Evolutionary conservation across 2,329 filamentous ascomycete genomes (phyloP), one percentile per base, ranked within the genome.

Genomic region (Sordariomycetes sp.): DNA sequence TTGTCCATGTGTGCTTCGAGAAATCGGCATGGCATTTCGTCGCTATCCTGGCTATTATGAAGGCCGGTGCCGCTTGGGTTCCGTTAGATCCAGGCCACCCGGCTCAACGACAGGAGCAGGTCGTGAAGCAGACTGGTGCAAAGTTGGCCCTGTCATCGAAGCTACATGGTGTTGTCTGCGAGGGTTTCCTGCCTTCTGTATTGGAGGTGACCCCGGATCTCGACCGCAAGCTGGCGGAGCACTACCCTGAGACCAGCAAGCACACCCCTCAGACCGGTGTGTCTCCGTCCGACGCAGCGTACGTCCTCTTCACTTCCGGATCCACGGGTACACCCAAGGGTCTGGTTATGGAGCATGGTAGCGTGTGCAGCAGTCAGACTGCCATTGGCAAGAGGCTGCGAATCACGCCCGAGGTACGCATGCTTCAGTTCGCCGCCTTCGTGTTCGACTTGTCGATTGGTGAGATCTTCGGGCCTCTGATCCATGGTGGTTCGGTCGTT

Each of bases 1-100:
- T 55, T 6, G 58, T 71, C 10, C 64, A 66, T 2, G 50, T 69
- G 11, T 67, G 63, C 42, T 38, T 38, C 23, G 32, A 38, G 17
- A 38, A 38, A 24, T 33, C 32, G 7, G 20, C 16, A 15, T 38
- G 36, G 36, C 11, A 17, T 16, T 21, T 34, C 15, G 36, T 38
- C 9, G 32, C 36, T n/a, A 33, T 30, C 11, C 32, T 38, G 4
- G 36, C 32, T n/a, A 26, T 38, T 10, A 24, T 30, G 19, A 38
- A 34, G 28, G 24, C 32, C 12, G 36, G 36, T 5, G 36, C 20
- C 6, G 21, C 16, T 8, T 35, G 19, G 14, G 31, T 32, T 2
- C 32, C 20, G 7, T 18, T 38, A 4, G 36, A 38, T 23, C 20
- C 32, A n/a, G 16, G 17, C 9, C 29, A 33, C 19, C 36, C 36